phyloP scores from a whole-genome alignment of 257 asterid species.

The Primulina huaijiensis region DNA sequence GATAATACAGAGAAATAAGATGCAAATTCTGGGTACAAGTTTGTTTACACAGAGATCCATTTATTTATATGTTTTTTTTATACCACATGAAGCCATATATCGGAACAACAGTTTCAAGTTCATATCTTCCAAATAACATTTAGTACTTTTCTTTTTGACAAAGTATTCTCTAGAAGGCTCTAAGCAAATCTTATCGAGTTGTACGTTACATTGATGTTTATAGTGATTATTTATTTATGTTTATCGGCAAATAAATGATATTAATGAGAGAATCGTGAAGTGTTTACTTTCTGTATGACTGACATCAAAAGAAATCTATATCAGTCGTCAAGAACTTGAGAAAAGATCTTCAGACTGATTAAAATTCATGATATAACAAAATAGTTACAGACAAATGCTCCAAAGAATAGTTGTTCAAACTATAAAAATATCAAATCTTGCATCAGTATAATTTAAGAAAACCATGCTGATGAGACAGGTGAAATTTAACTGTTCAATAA shows the following conservation, averaged over 20 bases:
- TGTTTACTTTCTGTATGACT: too few species aligned
- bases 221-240: neutral
- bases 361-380: neutral
- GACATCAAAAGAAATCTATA: too few species aligned
- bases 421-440: neutral
- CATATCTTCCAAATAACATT: neutral
- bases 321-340: too few species aligned
- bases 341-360: too few species aligned
- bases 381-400: neutral
- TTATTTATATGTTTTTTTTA: too few species aligned
- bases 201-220: neutral
- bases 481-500: neutral
- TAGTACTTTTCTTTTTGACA: neutral
- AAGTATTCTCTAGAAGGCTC: neutral
- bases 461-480: neutral
- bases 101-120: neutral
- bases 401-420: too few species aligned
- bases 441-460: neutral
- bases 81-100: neutral
- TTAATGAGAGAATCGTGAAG: too few species aligned
- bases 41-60: conserved; percentile 1
- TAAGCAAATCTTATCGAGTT: neutral
- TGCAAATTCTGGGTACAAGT: conserved; percentile 12
- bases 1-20: conserved; percentile 25
- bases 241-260: too few species aligned